Conservation (phyloP, 352 stramenopile species). For the Globisporangium abappressorium region DNA sequence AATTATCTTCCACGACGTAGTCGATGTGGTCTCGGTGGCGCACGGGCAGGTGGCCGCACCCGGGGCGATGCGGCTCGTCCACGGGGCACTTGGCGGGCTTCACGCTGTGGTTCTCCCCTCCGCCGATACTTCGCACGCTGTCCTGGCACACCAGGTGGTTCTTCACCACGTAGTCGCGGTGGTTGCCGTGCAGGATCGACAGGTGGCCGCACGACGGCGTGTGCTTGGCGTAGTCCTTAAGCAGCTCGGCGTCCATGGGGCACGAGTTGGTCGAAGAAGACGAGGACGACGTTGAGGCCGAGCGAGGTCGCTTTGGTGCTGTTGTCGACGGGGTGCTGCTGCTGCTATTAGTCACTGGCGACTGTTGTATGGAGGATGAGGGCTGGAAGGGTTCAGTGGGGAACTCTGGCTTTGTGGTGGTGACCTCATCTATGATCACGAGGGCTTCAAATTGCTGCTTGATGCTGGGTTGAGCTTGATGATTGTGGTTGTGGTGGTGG, state of each 20-base stretch:
- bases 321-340: background rate
- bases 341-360: background rate
- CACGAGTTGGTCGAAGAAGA: slow-evolving; percentile 9
- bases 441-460: slow-evolving; percentile 9
- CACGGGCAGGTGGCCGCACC: slow-evolving; percentile 68
- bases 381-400: background rate
- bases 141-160: slow-evolving; percentile 81
- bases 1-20: slow-evolving; percentile 79
- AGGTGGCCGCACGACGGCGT: slow-evolving; percentile 68
- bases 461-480: background rate
- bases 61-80: slow-evolving; percentile 53
- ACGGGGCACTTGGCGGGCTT: slow-evolving; percentile 23
- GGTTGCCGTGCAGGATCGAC: slow-evolving; percentile 74
- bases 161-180: slow-evolving; percentile 80
- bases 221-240: slow-evolving; percentile 59
- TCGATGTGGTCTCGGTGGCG: slow-evolving; percentile 81
- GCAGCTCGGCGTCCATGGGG: slow-evolving; percentile 24
- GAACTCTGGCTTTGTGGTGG: background rate
- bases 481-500: background rate
- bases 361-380: background rate
- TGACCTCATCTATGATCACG: background rate
- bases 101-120: slow-evolving; percentile 14
- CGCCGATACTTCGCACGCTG: slow-evolving; percentile 39
- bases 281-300: background rate
- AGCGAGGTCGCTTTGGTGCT: background rate